phyloP scores from a whole-genome alignment of 106 monocot species.

The Iris macrosiphon region DNA sequence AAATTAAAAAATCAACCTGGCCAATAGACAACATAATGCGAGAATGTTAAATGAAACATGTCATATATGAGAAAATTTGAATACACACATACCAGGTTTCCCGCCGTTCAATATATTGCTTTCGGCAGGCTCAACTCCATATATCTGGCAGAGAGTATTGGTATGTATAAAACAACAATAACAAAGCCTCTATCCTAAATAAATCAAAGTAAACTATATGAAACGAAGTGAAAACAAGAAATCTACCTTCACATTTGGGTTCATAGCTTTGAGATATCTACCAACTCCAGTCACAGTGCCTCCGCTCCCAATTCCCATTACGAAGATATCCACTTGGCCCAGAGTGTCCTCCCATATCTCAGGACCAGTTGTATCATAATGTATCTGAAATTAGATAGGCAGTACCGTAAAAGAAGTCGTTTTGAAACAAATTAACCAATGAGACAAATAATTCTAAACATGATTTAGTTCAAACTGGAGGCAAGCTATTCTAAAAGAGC shows the following conservation, averaged over 20 bases:
- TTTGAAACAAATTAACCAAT: too few relatives aligned
- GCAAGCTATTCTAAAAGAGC: too few relatives aligned
- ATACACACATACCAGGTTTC: slow-evolving; percentile 52
- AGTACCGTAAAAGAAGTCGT: too few relatives aligned
- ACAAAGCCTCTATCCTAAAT: background rate
- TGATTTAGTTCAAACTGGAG: too few relatives aligned
- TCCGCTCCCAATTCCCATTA: slow-evolving; percentile 92
- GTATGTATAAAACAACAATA: background rate
- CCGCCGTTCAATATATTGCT: slow-evolving; percentile 89
- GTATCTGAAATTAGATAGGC: slow-evolving; percentile 49
- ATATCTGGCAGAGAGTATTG: slow-evolving; percentile 35
- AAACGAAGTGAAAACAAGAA: background rate
- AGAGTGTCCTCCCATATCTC: slow-evolving; percentile 88
- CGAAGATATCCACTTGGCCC: slow-evolving; percentile 83
- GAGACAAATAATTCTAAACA: too few relatives aligned
- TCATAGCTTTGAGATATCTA: slow-evolving; percentile 81
- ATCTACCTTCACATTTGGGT: slow-evolving; percentile 79
- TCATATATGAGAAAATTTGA: background rate
- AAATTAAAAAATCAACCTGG: too few relatives aligned
- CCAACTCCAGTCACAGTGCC: slow-evolving; percentile 94
- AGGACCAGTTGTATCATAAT: slow-evolving; percentile 88
- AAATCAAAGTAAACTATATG: background rate
- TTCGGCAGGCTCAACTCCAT: slow-evolving; percentile 91
- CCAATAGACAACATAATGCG: too few relatives aligned
- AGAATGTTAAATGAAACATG: too few relatives aligned